A percentile compares a stretch with the other conserved stretches of the same genome.
Conservation (phyloP, 164 flowering plant genomes). For the Vitis cinerea region DNA sequence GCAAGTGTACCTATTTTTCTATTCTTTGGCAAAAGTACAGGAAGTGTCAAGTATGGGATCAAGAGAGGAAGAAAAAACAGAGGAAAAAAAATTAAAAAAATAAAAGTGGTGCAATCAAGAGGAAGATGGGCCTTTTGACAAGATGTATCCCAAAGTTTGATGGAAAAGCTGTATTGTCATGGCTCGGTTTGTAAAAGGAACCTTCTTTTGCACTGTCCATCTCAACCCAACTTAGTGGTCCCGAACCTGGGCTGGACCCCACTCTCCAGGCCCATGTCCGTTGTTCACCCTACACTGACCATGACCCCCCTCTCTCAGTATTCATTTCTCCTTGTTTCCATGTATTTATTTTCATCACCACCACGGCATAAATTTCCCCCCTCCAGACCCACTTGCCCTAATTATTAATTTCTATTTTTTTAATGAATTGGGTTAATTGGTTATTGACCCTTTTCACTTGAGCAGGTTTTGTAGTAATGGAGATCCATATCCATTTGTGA, state of each 20-base stretch:
- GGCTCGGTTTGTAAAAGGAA: conserved; percentile 10
- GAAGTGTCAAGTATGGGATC: neutral
- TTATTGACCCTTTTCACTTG: neutral
- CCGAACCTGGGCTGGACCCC: conserved; percentile 14
- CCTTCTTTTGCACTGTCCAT: conserved; percentile 1
- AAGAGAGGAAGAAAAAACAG: neutral
- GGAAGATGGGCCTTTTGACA: conserved; percentile 5
- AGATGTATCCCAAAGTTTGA: conserved; percentile 2
- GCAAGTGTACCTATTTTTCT: too few relatives aligned
- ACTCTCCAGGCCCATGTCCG: conserved; percentile 26
- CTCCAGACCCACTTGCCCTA: conserved; percentile 14
- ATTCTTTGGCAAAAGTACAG: too few relatives aligned
- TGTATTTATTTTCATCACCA: conserved; percentile 24
- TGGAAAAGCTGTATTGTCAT: conserved; percentile 2
- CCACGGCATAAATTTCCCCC: conserved; percentile 14
- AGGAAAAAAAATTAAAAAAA: neutral
- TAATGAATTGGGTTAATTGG: neutral
- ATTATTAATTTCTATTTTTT: neutral
- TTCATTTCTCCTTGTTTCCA: conserved; percentile 26
- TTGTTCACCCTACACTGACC: conserved; percentile 45
- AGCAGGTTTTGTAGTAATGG: neutral
- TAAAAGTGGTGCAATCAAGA: neutral
- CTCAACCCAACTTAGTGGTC: conserved; percentile 14
- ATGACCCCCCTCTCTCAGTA: conserved; percentile 18
- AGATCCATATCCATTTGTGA: too few relatives aligned